Evolutionary conservation across 163 green algal genomes (phyloP).

Genomic region (Prototheca wickerhamii): DNA sequence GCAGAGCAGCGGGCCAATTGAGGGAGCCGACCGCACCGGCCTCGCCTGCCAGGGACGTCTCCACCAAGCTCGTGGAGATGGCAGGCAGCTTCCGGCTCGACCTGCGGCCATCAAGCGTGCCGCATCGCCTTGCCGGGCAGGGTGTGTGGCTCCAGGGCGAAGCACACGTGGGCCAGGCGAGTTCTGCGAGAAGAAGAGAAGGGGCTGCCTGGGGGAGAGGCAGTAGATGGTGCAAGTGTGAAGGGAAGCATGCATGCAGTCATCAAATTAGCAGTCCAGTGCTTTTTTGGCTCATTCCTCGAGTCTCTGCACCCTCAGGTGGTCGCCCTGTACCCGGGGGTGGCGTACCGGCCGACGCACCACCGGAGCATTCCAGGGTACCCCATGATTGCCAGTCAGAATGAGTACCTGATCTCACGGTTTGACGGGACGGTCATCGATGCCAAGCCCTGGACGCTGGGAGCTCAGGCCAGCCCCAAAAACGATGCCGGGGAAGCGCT

Average conservation of each 20-base stretch:
- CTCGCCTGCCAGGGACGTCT: too few species aligned
- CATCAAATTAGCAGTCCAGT: too few species aligned
- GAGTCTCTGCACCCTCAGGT: too few species aligned
- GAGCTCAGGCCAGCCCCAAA: too few species aligned
- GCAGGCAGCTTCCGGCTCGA: slow-evolving; percentile 27
- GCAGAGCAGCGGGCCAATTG: too few species aligned
- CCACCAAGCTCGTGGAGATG: neutral
- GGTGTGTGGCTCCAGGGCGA: slow-evolving; percentile 46
- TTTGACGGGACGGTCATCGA: slow-evolving; percentile 64
- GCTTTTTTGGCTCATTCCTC: too few species aligned
- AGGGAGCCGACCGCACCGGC: too few species aligned
- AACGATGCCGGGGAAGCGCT: too few species aligned
- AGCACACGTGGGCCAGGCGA: slow-evolving; percentile 21
- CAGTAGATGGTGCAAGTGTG: too few species aligned
- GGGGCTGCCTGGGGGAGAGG: neutral
- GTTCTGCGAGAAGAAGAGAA: neutral
- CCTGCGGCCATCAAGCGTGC: slow-evolving; percentile 30
- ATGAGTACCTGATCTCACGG: slow-evolving; percentile 50
- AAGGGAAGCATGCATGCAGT: too few species aligned
- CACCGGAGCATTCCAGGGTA: slow-evolving; percentile 52
- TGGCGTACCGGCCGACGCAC: slow-evolving; percentile 40
- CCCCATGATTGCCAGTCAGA: slow-evolving; percentile 46
- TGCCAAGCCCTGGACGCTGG: slow-evolving; percentile 46
- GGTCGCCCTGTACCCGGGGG: slow-evolving; percentile 63
- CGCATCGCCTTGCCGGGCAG: slow-evolving; percentile 35